Percentiles rank a stretch among this genome's conserved stretches.
These are phyloP conservation scores for Rhypophila decipiens DNA, from an alignment of 495 filamentous ascomycete genomes.

Conservation along the genomic window DNA sequence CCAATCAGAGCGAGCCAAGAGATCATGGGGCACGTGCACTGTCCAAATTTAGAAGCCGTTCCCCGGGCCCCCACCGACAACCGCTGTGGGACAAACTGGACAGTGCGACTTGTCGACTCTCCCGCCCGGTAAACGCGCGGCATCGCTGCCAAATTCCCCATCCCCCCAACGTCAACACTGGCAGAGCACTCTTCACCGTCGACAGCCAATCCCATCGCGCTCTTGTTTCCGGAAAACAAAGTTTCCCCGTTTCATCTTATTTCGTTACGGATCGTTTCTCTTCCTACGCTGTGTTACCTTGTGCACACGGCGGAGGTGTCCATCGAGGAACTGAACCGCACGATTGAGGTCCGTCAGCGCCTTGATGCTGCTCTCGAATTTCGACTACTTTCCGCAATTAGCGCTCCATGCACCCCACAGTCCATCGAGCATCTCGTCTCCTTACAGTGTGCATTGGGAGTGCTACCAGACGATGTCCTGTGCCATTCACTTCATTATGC, in stretches of 20 bases:
- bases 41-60: neutral
- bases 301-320: neutral
- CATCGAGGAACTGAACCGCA: neutral
- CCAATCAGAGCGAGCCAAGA: no score
- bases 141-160: neutral
- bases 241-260: constrained; percentile 20
- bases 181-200: neutral
- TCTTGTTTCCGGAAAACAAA: constrained; percentile 1
- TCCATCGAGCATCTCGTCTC: neutral
- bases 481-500: constrained; percentile 3
- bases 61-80: neutral
- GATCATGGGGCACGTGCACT: neutral
- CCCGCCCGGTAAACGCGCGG: constrained; percentile 19
- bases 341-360: no score
- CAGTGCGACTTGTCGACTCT: constrained; percentile 5
- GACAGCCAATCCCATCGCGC: constrained; percentile 15
- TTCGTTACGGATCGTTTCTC: constrained; percentile 7
- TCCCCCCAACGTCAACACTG: neutral
- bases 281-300: constrained; percentile 10
- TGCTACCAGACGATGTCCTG: constrained; percentile 4
- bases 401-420: neutral
- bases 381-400: no score
- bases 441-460: neutral
- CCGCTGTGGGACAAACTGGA: neutral
- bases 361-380: no score